Base-by-base conservation (phyloP, 225 moss, liverwort and hornwort species). In the Marchantia polymorpha region DNA sequence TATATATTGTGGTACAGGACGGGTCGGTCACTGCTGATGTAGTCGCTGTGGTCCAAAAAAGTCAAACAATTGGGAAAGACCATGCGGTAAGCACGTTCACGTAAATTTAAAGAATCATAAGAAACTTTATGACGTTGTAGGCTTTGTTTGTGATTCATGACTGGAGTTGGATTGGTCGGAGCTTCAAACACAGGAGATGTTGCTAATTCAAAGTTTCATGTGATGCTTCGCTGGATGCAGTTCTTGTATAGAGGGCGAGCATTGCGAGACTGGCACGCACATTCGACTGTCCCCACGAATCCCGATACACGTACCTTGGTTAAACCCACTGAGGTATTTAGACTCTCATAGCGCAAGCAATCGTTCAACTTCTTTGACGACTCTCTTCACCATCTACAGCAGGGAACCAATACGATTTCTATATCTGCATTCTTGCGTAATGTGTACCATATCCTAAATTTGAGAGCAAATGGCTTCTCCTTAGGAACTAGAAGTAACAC, bases 221-320 rank as follows among this genome's bases (percentile, higher is more conserved):
- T 46, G 12, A 0, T 56, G 55, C n/a, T 17, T 82, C 87, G 25
- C 12, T 19, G n/a, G 12, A n/a, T 76, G 88, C 92, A 96, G 96
- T 96, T 96, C 71, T 87, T 96, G 67, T 96, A 96, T 48, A 83
- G 91, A 31, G 96, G 96, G 29, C 86, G 77, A 82, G 96, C 96
- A 52, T 89, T 96, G 73, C 92, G 83, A 51, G 87, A 88, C 50
- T 96, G 96, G 96, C 90, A 94, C 71, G 89, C 92, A 74, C 88
- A 92, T 76, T 92, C 92, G 27, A 81, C 86, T 76, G 85, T 94
- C 76, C 94, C 96, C 13, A 91, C 81, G 71, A 94, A 90, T 75
- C 96, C 96, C 23, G 94, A 92, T 83, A 96, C 96, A 5, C 90
- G 96, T 63, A 87, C 90, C 20, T 79, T 91, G 86, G 91, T 96